Evolutionary conservation across 192 early-diverging fungal genomes (phyloP), one percentile per base, ranked within the genome.

Genomic region (Backusella sp.): DNA sequence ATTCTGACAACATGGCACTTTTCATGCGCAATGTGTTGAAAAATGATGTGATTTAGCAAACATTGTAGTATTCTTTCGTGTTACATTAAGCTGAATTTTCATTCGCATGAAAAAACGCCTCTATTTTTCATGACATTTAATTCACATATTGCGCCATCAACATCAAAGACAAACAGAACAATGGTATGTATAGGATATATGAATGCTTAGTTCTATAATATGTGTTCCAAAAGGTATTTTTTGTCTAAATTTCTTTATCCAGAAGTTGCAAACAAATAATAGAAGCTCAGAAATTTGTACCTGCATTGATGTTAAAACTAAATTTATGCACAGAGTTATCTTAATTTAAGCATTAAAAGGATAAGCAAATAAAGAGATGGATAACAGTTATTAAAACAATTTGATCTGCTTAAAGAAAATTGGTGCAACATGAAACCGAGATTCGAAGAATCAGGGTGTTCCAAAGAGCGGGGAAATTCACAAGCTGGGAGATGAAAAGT

Each of bases 31-130:
- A 62, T 28, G 56, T 26, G 11, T 26, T 62, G 23, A 62, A 62
- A 62, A 62, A 62, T 62, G 56, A 62, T 62, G 56, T 28, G 56
- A 62, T 62, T 62, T 62, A 28, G 1, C 19, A 62, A 62, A 62
- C 21, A 56, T n/a, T 56, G 19, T 23, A 12, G 19, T 6, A 23
- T 12, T 3, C 14, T 28, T 62, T 62, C 3, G 21, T 62, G 56
- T 12, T 4, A 62, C 56, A 14, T 0, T 28, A 28, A 6, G 15
- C 42, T 44, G 12, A 15, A 44, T 44, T 49, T 49, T 49, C 19
- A 44, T 44, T 44, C 42, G 15, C 12, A 44, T 44, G 42, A 44
- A 44, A 44, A 44, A 44, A 17, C 17, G 42, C 4, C 1, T 26
- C 9, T 62, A 11, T 62, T 62, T 62, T 62, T 11, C 11, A 28